These are phyloP conservation scores for Candida sphagnicola DNA, from an alignment of 805 yeast species.

Conservation along the genomic window DNA sequence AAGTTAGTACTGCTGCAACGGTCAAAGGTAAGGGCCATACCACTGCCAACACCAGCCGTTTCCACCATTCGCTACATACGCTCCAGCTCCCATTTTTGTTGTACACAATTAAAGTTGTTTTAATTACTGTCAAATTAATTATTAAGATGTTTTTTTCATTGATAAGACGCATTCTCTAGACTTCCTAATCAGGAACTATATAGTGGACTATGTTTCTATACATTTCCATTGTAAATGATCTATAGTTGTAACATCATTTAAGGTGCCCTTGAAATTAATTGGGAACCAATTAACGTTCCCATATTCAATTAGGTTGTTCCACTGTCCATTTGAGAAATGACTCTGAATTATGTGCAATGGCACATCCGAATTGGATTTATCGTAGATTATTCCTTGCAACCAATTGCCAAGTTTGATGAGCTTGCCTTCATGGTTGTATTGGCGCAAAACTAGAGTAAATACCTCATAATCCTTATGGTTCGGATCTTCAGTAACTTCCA, in stretches of 20 bases:
- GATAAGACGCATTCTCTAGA: constrained; percentile 1
- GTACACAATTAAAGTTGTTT: background rate
- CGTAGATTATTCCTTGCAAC: constrained; percentile 46
- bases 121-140: background rate
- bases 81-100: constrained; percentile 4
- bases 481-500: constrained; percentile 20
- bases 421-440: constrained; percentile 29
- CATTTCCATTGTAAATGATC: constrained; percentile 17
- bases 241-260: constrained; percentile 7
- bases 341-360: constrained; percentile 28
- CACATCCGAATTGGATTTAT: constrained; percentile 12
- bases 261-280: constrained; percentile 12
- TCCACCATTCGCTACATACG: constrained; percentile 1
- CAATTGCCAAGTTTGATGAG: constrained; percentile 47
- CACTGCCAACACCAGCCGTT: no score
- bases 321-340: constrained; percentile 13
- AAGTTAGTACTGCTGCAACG: constrained; percentile 1
- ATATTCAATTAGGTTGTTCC: constrained; percentile 24
- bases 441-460: constrained; percentile 4
- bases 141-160: background rate
- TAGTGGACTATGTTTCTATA: constrained; percentile 11
- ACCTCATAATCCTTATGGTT: constrained; percentile 3
- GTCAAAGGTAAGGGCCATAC: no score
- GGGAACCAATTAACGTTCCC: constrained; percentile 24
- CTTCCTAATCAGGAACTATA: constrained; percentile 2